phyloP scores from a whole-genome alignment of 2,329 filamentous ascomycete species.

The Diaporthe destruens region DNA sequence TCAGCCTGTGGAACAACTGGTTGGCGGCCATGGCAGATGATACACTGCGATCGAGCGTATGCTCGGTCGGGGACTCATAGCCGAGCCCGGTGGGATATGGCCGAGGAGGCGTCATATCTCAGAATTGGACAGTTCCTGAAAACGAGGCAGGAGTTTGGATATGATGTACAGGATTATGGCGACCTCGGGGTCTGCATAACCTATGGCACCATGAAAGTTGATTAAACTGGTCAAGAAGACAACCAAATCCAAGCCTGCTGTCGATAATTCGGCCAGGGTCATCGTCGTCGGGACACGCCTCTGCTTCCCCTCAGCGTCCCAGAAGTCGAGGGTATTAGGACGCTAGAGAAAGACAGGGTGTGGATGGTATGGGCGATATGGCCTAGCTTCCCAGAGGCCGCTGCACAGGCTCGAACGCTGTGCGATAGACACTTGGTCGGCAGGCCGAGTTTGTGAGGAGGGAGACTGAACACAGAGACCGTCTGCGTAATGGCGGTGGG shows the following conservation, averaged over 20 bases:
- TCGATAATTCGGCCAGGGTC: slow-evolving; percentile 65
- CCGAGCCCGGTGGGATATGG: slow-evolving; percentile 49
- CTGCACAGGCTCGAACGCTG: neutral
- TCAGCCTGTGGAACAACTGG: slow-evolving; percentile 36
- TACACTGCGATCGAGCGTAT: slow-evolving; percentile 51
- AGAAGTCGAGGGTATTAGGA: neutral
- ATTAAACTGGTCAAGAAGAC: slow-evolving; percentile 67
- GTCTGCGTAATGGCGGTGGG: slow-evolving; percentile 12
- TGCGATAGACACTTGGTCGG: neutral
- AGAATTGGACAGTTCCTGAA: slow-evolving; percentile 61
- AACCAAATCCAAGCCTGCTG: slow-evolving; percentile 63
- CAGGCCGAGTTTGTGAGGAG: neutral
- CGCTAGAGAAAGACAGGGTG: neutral
- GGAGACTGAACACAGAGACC: neutral
- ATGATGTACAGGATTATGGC: slow-evolving; percentile 62
- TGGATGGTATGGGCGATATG: neutral
- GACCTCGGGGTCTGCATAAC: slow-evolving; percentile 61
- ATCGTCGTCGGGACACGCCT: slow-evolving; percentile 50
- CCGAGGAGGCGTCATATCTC: slow-evolving; percentile 53
- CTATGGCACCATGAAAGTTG: slow-evolving; percentile 65
- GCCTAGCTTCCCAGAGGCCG: neutral
- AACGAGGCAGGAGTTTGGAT: slow-evolving; percentile 60
- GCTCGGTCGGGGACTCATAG: slow-evolving; percentile 56
- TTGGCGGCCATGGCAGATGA: slow-evolving; percentile 37
- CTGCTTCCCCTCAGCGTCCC: neutral